Base-by-base conservation (phyloP, 306 rosid genomes). In the Inga oerstediana region DNA sequence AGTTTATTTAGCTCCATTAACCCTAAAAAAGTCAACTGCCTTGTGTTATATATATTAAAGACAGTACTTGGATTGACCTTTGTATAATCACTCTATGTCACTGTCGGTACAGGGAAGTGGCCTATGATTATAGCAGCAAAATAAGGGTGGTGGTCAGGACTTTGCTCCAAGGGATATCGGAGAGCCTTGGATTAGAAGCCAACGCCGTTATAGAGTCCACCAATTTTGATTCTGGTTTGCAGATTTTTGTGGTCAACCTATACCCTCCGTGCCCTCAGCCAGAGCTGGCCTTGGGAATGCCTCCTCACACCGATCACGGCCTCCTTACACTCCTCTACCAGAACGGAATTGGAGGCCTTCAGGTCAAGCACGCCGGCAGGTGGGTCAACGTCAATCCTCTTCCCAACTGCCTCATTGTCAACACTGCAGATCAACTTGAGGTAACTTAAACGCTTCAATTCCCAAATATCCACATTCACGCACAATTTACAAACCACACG, bases 201-300 rank as follows among this genome's bases (percentile, higher is more conserved):
- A 58, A 44, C 46, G 52, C 86, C 46, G 76, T 89, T 10, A 27
- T 84, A 32, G 84, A 85, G 13, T 75, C 82, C 0, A 48, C 88
- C 7, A 81, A 80, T 52, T 79, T 87, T 82, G 85, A 93, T 70
- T 72, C 82, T 16, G 86, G 94, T 11, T 65, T 72, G 4, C 92
- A 87, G 32, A 0, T 84, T 3, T 78, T 93, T 7, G 81, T n/a
- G 0, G 93, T 79, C 58, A 93, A 93, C 68, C 24, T 87, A 0
- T 93, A 89, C 84, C 97, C 97, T 12, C 89, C 94, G 0, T 93
- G 94, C 77, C 94, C 93, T 12, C 87, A 91, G 70, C 97, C 97
- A 15, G 88, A 88, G 39, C 86, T 87, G 43, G 93, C 92, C 80
- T 30, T 88, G 46, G 97, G 97, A 0, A 0, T 93, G 86, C 93